Percentiles rank a stretch among this genome's conserved stretches.
Evolutionary conservation across 352 stramenopile genomes (phyloP).

Genomic region (Pelagophyceae sp.): DNA sequence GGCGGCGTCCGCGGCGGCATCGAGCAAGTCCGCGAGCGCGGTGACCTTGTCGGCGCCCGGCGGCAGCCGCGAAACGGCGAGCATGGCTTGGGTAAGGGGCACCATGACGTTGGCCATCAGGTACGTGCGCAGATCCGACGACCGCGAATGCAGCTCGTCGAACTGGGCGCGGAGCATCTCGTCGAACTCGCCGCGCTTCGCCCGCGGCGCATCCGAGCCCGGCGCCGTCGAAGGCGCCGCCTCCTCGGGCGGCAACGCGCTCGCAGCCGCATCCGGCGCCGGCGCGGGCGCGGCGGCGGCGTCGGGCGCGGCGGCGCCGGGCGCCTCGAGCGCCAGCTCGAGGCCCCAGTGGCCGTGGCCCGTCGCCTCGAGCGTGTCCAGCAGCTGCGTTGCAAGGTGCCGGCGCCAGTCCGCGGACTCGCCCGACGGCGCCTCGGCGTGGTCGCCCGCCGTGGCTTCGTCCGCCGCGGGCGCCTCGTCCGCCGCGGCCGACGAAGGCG

Average conservation of each 20-base stretch:
- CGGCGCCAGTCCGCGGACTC: not conserved
- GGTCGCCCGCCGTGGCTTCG: not conserved
- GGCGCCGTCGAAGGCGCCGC: no score
- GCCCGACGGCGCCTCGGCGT: not conserved
- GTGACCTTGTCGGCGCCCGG: not conserved
- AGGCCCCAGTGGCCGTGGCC: not conserved
- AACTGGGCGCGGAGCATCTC: not conserved
- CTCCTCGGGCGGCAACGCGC: not conserved
- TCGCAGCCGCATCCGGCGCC: no score
- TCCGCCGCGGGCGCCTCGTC: not conserved
- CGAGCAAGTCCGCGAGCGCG: not conserved
- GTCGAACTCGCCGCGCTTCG: not conserved
- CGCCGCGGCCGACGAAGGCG: not conserved
- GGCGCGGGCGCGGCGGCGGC: not conserved
- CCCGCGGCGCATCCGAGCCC: not conserved
- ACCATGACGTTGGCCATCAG: slow-evolving; percentile 1
- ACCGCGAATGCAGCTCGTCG: not conserved
- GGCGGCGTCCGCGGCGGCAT: not conserved
- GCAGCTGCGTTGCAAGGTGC: not conserved
- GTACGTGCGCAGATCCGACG: not conserved
- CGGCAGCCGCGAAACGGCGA: not conserved
- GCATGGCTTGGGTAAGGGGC: not conserved
- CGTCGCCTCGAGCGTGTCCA: not conserved
- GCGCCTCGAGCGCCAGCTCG: not conserved
- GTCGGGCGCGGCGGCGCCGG: not conserved